Evolutionary conservation across 257 asterid species (phyloP), one percentile per base, ranked within the genome.

Genomic region (Ilex aquifolium): DNA sequence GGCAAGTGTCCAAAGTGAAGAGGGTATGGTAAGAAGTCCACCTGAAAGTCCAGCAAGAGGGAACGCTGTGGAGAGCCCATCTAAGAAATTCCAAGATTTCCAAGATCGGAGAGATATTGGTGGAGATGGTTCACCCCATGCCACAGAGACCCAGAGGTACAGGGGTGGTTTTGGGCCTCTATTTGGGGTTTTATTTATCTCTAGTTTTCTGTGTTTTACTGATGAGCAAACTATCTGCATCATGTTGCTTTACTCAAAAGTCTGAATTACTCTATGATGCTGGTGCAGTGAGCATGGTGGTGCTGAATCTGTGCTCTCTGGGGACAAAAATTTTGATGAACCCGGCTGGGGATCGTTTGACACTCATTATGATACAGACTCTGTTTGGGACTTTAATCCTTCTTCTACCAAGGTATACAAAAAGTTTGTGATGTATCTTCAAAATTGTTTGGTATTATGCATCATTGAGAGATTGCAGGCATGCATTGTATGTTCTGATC

Each of bases 321-420:
- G 66, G 57, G 76, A 79, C 57, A 74, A 66, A 78, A 79, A 81
- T 55, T 84, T 81, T 74, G 92, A 83, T 68, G 95, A 86, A 66
- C 83, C 95, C 13, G 73, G 74, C 61, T 86, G 95, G 96, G 96
- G 90, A 66, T 65, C 85, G 59, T 81, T 84, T 72, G 96, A 88
- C 76, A 58, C 80, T 56, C 76, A 74, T 74, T 87, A 72, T 66
- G 95, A 91, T 69, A 70, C 87, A 30, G 95, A 79, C 71, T 76
- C 88, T 10, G 77, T 75, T 17, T 84, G 84, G 87, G 90, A 91
- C 79, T 70, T 74, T 67, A 76, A 64, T 64, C 60, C 84, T 65
- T 68, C 63, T 70, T 60, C 76, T 75, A 77, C 76, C 15, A 83
- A 88, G 95, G 95, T 85, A 76, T 59, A 63, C 44, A 9, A 10